Conservation (phyloP, 192 early-diverging fungal species). For the Podila verticillata region DNA sequence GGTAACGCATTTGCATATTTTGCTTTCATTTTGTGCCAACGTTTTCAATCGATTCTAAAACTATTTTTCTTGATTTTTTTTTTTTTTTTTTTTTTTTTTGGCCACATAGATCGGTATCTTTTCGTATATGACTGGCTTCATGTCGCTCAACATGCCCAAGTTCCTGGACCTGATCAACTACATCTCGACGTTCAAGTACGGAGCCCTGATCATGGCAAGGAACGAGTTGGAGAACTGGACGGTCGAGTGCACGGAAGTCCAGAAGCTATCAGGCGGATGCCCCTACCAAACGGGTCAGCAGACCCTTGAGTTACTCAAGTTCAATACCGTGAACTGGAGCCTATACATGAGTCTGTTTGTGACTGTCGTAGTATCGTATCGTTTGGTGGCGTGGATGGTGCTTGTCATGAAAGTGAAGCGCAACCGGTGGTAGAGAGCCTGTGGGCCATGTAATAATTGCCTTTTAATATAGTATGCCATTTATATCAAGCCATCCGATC, state of each 20-base stretch:
- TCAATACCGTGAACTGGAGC: conserved; percentile 33
- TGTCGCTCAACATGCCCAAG: conserved; percentile 32
- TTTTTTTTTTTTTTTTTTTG: not conserved
- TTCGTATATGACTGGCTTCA: conserved; percentile 53
- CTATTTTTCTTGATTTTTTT: too few species aligned
- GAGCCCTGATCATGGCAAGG: conserved; percentile 24
- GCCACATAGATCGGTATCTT: conserved; percentile 38
- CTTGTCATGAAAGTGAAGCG: conserved; percentile 38
- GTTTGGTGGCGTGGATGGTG: conserved; percentile 24
- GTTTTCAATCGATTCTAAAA: too few species aligned
- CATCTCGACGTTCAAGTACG: conserved; percentile 43
- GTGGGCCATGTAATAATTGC: too few species aligned
- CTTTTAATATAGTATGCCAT: too few species aligned
- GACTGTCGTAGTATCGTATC: conserved; percentile 32
- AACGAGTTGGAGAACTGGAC: too few species aligned
- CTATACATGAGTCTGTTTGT: conserved; percentile 48
- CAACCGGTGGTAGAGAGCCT: too few species aligned
- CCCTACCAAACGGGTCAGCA: conserved; percentile 26
- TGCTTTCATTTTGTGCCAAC: not conserved
- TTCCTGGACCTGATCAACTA: conserved; percentile 38
- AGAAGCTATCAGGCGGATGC: too few species aligned
- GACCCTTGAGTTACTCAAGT: too few species aligned
- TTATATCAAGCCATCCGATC: too few species aligned
- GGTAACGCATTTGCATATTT: conserved; percentile 15
- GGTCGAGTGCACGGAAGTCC: too few species aligned